Evolutionary conservation across 495 filamentous ascomycete genomes (phyloP), one percentile per base, ranked within the genome.

Genomic region (Mytilinidion resinicola): DNA sequence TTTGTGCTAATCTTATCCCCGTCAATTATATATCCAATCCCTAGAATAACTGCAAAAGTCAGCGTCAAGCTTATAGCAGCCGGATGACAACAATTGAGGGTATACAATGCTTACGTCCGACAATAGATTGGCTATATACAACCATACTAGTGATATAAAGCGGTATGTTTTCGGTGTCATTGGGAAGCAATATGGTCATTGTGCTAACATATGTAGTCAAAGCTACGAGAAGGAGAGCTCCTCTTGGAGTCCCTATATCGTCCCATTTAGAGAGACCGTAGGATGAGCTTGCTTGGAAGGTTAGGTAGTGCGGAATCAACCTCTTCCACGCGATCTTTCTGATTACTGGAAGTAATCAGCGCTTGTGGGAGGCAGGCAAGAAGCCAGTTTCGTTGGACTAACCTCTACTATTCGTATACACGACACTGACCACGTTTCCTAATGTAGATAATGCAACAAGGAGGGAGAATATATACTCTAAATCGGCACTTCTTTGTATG

Each of bases 371-470:
- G n/a, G n/a, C n/a, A n/a, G n/a, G n/a, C n/a, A n/a, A n/a, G n/a
- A n/a, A 17, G 42, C 6, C 9, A 46, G 15, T 6, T 46, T n/a
- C 20, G 7, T 17, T 7, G 42, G 7, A 17, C 42, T n/a, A 9
- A 46, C 42, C 42, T 46, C 42, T 46, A 46, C 42, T 46, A 17
- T 46, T 46, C 7, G 42, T 46, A 46, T 46, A 46, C 15, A 46
- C 12, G 20, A 46, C 42, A 17, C 42, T 46, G 15, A 46, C 15
- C 14, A 46, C 42, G 15, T 46, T 46, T 46, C 42, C 42, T 6
- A 46, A 9, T 46, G 42, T 6, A 46, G 8, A 46, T 7, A 17
- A 9, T 46, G 42, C 42, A 17, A 46, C 20, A 17, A 11, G 20
- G 6, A 46, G 15, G 14, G 42, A 46, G 6, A 46, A n/a, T 8